These are phyloP conservation scores for Stachybotrys echinatus DNA, from an alignment of 2,329 filamentous ascomycete genomes.

Conservation along the genomic window DNA sequence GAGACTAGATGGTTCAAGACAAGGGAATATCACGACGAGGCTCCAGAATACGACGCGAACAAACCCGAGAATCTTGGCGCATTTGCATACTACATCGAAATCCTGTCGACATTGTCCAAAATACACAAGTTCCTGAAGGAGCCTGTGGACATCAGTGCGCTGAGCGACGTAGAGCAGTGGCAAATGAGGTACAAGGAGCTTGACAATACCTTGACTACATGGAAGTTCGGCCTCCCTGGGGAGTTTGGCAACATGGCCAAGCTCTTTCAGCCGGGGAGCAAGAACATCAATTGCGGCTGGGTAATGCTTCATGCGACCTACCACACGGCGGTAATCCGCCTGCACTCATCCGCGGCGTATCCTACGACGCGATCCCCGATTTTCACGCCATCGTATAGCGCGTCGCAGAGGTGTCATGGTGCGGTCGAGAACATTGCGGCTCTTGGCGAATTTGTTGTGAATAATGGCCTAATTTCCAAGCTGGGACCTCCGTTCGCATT, in stretches of 20 bases:
- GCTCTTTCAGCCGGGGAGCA: conserved; percentile 65
- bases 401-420: conserved; percentile 74
- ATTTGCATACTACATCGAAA: conserved; percentile 87
- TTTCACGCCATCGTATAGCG: conserved; percentile 83
- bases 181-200: conserved; percentile 81
- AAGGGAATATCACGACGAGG: conserved; percentile 34
- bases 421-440: conserved; percentile 80
- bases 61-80: conserved; percentile 78
- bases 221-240: conserved; percentile 77
- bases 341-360: conserved; percentile 90
- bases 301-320: conserved; percentile 90
- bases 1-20: conserved; percentile 78
- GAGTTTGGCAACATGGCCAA: conserved; percentile 83
- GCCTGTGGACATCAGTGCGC: conserved; percentile 80
- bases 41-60: conserved; percentile 58
- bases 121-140: conserved; percentile 87
- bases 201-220: conserved; percentile 71
- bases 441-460: conserved; percentile 72
- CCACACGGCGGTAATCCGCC: conserved; percentile 81
- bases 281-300: conserved; percentile 74
- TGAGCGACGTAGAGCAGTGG: conserved; percentile 85
- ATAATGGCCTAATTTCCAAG: conserved; percentile 68
- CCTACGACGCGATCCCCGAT: conserved; percentile 83
- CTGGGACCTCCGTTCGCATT: conserved; percentile 90
- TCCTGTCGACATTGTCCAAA: conserved; percentile 78